Percentiles rank a stretch among this genome's conserved stretches.
Conservation (phyloP, 2,329 filamentous ascomycete species). For the Pseudocercospora musae region DNA sequence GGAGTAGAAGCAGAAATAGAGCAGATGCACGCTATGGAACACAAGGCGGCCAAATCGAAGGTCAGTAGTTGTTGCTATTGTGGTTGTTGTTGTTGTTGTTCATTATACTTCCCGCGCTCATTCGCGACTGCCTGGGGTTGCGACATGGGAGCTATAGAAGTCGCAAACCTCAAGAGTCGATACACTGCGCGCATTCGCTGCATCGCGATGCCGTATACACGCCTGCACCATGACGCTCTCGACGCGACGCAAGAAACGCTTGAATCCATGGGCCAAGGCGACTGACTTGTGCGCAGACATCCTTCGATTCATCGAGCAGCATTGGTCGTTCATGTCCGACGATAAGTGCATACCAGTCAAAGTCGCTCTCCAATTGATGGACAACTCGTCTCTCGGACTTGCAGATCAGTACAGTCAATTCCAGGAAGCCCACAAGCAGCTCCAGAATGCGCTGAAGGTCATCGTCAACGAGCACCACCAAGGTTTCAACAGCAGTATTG, state of each 20-base stretch:
- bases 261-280: not conserved
- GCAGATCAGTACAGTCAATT: constrained; percentile 87
- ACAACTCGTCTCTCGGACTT: constrained; percentile 86
- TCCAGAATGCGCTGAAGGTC: constrained; percentile 88
- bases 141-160: constrained; percentile 2
- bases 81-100: constrained; percentile 10
- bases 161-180: not conserved
- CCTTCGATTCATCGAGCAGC: constrained; percentile 76
- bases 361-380: constrained; percentile 89
- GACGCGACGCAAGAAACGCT: not conserved
- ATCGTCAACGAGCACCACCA: constrained; percentile 99
- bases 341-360: constrained; percentile 90
- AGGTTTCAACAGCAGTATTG: constrained; percentile 98
- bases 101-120: constrained; percentile 1
- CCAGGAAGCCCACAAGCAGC: constrained; percentile 74
- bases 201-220: not conserved
- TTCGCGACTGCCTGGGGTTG: constrained; percentile 1
- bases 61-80: constrained; percentile 23
- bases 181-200: not conserved
- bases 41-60: constrained; percentile 44
- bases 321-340: constrained; percentile 90
- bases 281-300: constrained; percentile 47
- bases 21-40: constrained; percentile 34
- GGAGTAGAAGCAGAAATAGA: constrained; percentile 35
- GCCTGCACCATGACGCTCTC: not conserved